A percentile compares a stretch with the other conserved stretches of the same genome.
These are phyloP conservation scores for Fusarium cicatricum DNA, from an alignment of 2,329 filamentous ascomycete species.

Conservation along the genomic window DNA sequence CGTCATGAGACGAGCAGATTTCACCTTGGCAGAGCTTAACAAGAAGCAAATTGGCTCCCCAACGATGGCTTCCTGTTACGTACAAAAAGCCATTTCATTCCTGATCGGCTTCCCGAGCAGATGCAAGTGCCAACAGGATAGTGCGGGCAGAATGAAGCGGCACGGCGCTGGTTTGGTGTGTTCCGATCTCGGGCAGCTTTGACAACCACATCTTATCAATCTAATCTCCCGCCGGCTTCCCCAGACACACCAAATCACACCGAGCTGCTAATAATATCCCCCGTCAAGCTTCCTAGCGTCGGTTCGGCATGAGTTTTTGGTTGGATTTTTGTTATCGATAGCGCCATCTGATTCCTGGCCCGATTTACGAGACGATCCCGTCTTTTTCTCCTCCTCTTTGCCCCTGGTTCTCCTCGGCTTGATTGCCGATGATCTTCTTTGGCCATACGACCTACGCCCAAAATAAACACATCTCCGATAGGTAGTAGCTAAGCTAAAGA, in stretches of 20 bases:
- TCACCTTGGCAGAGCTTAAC: conserved; percentile 1
- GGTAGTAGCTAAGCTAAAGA: no score
- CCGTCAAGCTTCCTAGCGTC: conserved; percentile 5
- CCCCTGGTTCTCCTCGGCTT: background rate
- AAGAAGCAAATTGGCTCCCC: background rate
- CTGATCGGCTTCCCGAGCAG: background rate
- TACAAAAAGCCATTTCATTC: conserved; percentile 9
- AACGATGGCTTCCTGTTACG: conserved; percentile 18
- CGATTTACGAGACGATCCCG: background rate
- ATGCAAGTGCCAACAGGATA: conserved; percentile 1
- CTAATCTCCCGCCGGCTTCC: conserved; percentile 28
- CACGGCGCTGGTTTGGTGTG: conserved; percentile 18
- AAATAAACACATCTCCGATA: no score
- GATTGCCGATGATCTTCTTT: background rate
- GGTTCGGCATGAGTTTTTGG: background rate
- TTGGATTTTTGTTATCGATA: background rate
- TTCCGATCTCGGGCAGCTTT: conserved; percentile 29
- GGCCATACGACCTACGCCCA: no score
- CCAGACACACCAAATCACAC: conserved; percentile 12
- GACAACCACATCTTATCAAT: conserved; percentile 38
- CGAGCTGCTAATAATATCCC: conserved; percentile 24
- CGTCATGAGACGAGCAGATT: conserved; percentile 34
- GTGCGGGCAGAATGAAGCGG: conserved; percentile 26
- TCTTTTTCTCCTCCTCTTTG: background rate
- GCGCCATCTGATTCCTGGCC: background rate